These are phyloP conservation scores for Rehmannia glutinosa DNA, from an alignment of 257 asterid genomes.

Conservation along the genomic window DNA sequence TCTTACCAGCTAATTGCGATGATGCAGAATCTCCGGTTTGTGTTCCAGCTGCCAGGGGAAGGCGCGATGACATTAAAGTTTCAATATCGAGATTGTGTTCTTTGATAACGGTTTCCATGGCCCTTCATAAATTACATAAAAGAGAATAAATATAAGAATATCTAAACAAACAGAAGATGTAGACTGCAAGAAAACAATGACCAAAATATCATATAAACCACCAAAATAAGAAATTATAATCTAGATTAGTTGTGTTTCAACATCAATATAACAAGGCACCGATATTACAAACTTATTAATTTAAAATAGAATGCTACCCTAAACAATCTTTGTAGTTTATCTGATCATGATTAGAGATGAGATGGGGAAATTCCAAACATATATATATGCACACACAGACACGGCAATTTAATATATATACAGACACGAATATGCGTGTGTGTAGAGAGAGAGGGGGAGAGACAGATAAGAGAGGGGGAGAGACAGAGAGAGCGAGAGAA, in stretches of 20 bases:
- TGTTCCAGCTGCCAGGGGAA: slow-evolving; percentile 65
- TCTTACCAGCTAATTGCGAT: slow-evolving; percentile 69
- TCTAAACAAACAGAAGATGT: not conserved
- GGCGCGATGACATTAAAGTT: slow-evolving; percentile 78
- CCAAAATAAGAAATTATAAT: slow-evolving; percentile 9
- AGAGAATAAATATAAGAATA: not conserved
- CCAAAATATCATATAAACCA: not conserved
- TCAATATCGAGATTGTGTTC: slow-evolving; percentile 93
- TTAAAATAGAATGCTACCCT: not conserved
- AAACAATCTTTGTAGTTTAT: not conserved
- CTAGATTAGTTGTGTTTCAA: not conserved
- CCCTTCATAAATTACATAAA: slow-evolving; percentile 51
- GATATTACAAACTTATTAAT: not conserved
- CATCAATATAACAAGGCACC: not conserved
- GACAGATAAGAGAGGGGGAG: not conserved
- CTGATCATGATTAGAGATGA: slow-evolving; percentile 4
- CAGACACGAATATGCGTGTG: not conserved
- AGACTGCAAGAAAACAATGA: not conserved
- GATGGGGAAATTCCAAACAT: not conserved
- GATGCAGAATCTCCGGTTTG: slow-evolving; percentile 77
- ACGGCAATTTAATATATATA: not conserved
- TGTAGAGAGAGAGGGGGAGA: not conserved
- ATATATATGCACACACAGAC: not conserved
- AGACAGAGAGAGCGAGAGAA: not conserved
- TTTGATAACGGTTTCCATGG: slow-evolving; percentile 97